Base-by-base conservation (phyloP, 495 filamentous ascomycete genomes). In the Penicillium longicatenatum region DNA sequence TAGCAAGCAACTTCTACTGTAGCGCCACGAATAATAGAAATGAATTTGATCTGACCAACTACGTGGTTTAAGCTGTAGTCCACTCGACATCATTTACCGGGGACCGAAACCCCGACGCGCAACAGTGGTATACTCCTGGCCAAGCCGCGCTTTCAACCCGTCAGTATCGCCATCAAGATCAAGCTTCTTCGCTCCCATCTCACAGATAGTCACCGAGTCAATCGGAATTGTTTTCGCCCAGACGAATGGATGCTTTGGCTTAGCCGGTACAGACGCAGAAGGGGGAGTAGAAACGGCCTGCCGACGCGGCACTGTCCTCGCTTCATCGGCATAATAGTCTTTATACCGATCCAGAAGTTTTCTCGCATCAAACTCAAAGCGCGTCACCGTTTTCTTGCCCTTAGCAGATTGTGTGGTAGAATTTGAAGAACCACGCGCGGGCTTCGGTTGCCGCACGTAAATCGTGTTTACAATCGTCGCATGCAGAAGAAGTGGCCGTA, bases 401-500 rank as follows among this genome's bases (percentile, higher is more conserved):
- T 75, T 59, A 0, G 26, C n/a, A n/a, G n/a, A n/a, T n/a, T n/a
- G n/a, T n/a, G n/a, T 19, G 17, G 20, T 1, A 24, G 17, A n/a
- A 56, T 55, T 8, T 39, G 10, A 44, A 33, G 58, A 20, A 57
- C 67, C 55, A 31, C 64, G 58, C 46, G 70, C 63, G 14, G 39
- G 11, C 6, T 46, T 75, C 59, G 60, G 71, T 66, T 63, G 74
- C 22, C 58, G 63, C 31, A 87, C 84, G 68, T 97, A 97, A 30
- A 92, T 83, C 8, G 92, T 97, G 70, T 97, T 97, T 20, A 94
- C 72, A 5, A 97, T 77, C 4, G 93, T 96, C 16, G 89, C 91
- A 68, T 97, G 93, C 49, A 97, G 67, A 19, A 89, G 79, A 48
- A 98, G 69, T n/a, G 84, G 83, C 31, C 92, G 73, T 1, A 62